Base-by-base conservation (phyloP, 495 filamentous ascomycete genomes). In the Pyrenula massariospora region DNA sequence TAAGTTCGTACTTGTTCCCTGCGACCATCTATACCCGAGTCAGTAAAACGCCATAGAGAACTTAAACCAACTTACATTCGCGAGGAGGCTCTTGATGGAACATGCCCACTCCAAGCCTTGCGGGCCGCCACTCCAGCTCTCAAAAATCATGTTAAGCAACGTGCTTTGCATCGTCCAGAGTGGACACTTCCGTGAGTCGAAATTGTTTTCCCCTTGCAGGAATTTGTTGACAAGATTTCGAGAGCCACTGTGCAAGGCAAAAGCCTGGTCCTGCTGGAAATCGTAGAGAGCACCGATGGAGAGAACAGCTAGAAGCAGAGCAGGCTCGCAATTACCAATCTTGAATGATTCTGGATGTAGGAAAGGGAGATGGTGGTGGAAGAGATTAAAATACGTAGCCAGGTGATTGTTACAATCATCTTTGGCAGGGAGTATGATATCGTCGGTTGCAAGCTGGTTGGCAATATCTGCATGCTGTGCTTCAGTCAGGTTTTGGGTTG, bases 31-130 rank as follows among this genome's bases (percentile, higher is more conserved):
- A 58, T 22, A 58, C 22, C n/a, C n/a, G n/a, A n/a, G n/a, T n/a
- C n/a, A n/a, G n/a, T n/a, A n/a, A n/a, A n/a, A n/a, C n/a, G n/a
- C n/a, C n/a, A n/a, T n/a, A n/a, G n/a, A n/a, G n/a, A n/a, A n/a
- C n/a, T n/a, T n/a, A n/a, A n/a, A n/a, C n/a, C n/a, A 51, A 63
- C 74, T 69, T 70, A 80, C 79, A 66, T 96, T 96, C 61, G 91
- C 89, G 22, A 98, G 83, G 12, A 97, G 75, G 75, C 89, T 92
- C 81, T 96, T 97, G 70, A 97, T 96, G 1, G 93, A 96, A 67
- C 91, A 96, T 22, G 93, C 91, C 92, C 92, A 98, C 69, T 98
- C 93, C 5, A 98, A 78, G 22, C 94, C 94, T 72, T 97, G 97
- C 12, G 93, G 82, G 67, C 97, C 93, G 59, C 93, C 93, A 66